Base-by-base conservation (phyloP, 2,329 filamentous ascomycete genomes). In the Knufia petricola region DNA sequence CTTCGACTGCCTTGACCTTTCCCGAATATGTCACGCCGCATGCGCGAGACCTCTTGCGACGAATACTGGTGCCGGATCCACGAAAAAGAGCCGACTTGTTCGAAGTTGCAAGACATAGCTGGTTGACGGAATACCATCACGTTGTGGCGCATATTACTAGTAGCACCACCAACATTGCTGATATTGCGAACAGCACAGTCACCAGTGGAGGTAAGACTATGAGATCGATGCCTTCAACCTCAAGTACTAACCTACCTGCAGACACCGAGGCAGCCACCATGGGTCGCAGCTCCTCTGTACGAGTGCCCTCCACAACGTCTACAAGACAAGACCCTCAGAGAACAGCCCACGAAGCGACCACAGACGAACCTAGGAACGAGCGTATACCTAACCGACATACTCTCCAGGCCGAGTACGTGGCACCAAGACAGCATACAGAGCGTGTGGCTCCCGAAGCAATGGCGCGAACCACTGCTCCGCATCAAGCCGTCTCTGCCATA, bases 21-120 rank as follows among this genome's bases (percentile, higher is more conserved):
- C 92, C 92, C 53, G 92, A 98, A 81, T 96, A 96, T 64, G 92
- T 98, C 58, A 95, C 92, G 6, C 92, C 92, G 6, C 92, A 98
- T 66, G 90, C 92, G 19, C 79, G 92, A 60, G 92, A 98, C 66
- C 77, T 98, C 0, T 73, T 98, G 40, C 82, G 92, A 52, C 82
- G 92, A 46, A 98, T 98, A 52, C 76, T 98, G 37, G 92, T 98
- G 0, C 90, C 92, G 4, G 92, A 96, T 64, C 92, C 92, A 45
- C 79, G 92, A 55, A 94, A 94, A 69, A 82, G 92, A 63, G 92
- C 92, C 43, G 92, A 98, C 64, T 71, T 98, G 39, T 98, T 98
- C 60, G 92, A 98, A 65, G 92, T 98, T 37, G 92, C 92, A 40
- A 81, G 92, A 46, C 92, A 98, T 68, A 98, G 92, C 69, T 98